These are phyloP conservation scores for Hansfordia pulvinata DNA, from an alignment of 2,329 filamentous ascomycete genomes.

Conservation along the genomic window DNA sequence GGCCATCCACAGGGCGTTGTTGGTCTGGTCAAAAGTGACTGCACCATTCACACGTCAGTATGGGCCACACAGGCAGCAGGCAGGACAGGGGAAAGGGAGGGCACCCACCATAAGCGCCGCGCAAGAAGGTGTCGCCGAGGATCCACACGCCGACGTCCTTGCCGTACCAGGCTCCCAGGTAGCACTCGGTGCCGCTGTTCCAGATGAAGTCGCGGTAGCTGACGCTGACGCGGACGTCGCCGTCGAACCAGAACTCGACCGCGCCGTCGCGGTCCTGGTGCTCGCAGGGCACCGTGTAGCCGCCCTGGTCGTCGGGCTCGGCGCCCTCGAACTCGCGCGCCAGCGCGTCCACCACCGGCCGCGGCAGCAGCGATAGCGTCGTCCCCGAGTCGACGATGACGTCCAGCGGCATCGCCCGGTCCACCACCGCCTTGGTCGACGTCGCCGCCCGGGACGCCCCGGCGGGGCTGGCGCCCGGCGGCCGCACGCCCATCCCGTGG, in stretches of 20 bases:
- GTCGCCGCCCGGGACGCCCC: no score
- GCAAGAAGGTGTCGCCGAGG: slow-evolving; percentile 17
- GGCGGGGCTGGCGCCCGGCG: slow-evolving; percentile 5
- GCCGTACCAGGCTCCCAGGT: slow-evolving; percentile 12
- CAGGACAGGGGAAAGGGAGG: neutral
- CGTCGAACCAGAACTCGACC: slow-evolving; percentile 33
- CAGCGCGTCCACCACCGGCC: slow-evolving; percentile 25
- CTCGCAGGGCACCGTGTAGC: slow-evolving; percentile 29
- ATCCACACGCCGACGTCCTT: slow-evolving; percentile 13
- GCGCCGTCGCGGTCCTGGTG: slow-evolving; percentile 21
- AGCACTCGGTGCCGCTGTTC: slow-evolving; percentile 13
- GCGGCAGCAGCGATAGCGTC: slow-evolving; percentile 32
- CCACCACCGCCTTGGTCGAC: slow-evolving; percentile 7
- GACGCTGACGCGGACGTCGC: slow-evolving; percentile 20
- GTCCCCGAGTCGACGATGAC: slow-evolving; percentile 40
- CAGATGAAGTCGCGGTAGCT: slow-evolving; percentile 17
- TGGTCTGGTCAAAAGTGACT: slow-evolving; percentile 17
- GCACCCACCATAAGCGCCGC: slow-evolving; percentile 16
- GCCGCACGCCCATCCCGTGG: slow-evolving; percentile 8
- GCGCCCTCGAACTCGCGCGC: slow-evolving; percentile 26
- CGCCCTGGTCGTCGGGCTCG: slow-evolving; percentile 23
- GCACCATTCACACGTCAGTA: no score
- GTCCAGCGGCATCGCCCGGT: slow-evolving; percentile 19
- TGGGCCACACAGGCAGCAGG: neutral
- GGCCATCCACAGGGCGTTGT: slow-evolving; percentile 16